Percentiles rank a stretch among this genome's conserved stretches.
Conservation (phyloP, 2,329 filamentous ascomycete species). For the Paecilomyces sp. region DNA sequence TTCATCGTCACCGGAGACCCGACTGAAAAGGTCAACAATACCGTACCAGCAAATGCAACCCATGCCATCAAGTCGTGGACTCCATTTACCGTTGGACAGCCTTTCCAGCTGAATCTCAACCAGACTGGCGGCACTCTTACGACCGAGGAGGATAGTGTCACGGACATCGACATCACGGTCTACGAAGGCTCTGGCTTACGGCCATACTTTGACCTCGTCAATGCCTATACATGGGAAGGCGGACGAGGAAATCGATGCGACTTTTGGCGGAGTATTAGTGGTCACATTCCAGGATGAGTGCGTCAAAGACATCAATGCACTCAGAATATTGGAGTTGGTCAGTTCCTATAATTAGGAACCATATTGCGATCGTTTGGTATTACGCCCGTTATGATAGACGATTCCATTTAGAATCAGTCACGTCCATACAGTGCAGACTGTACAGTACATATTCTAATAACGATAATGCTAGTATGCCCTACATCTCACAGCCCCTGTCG, state of each 20-base stretch:
- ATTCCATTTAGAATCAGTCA: not conserved
- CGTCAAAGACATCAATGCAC: not conserved
- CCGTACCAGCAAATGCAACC: constrained; percentile 20
- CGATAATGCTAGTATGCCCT: not conserved
- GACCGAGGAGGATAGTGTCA: constrained; percentile 7
- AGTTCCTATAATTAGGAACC: not conserved
- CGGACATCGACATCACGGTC: constrained; percentile 14
- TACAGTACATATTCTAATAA: not conserved
- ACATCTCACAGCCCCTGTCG: not conserved
- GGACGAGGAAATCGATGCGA: constrained; percentile 40
- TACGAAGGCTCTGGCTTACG: constrained; percentile 21
- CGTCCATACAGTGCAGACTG: not conserved
- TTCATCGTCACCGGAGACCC: constrained; percentile 39
- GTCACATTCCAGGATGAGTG: not conserved
- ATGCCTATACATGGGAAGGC: constrained; percentile 43
- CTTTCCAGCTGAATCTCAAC: constrained; percentile 38
- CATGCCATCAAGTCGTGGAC: constrained; percentile 26
- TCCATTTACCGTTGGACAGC: constrained; percentile 23
- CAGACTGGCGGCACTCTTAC: constrained; percentile 34
- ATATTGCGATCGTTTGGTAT: not conserved
- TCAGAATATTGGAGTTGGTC: not conserved
- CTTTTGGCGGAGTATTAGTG: constrained; percentile 28
- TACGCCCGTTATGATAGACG: not conserved
- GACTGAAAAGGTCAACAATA: constrained; percentile 6
- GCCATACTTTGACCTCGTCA: constrained; percentile 34